Conservation (phyloP, 441 rosid species). For the Euphorbia celastroides region DNA sequence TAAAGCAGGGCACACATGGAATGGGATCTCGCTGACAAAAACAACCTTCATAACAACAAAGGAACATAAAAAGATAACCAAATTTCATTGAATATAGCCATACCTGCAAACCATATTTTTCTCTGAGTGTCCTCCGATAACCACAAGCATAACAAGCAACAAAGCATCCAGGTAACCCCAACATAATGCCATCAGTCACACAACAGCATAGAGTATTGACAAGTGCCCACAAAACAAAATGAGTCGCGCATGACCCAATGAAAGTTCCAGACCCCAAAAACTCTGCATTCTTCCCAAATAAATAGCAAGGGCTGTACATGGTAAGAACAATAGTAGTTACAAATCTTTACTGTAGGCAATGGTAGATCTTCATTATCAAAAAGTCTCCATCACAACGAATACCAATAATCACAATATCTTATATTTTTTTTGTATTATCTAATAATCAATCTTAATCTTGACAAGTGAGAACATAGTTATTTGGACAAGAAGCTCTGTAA, state of each 20-base stretch:
- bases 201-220: slow-evolving; percentile 69
- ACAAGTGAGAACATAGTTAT: neutral
- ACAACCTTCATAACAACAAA: neutral
- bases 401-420: too few species aligned
- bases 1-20: neutral
- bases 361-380: neutral
- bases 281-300: slow-evolving; percentile 88
- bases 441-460: too few species aligned
- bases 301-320: slow-evolving; percentile 60
- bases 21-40: neutral
- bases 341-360: slow-evolving; percentile 3
- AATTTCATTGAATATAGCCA: neutral
- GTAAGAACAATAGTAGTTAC: neutral
- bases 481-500: too few species aligned
- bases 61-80: neutral
- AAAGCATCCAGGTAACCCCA: slow-evolving; percentile 87
- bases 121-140: slow-evolving; percentile 67
- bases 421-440: too few species aligned
- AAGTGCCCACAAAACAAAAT: slow-evolving; percentile 66
- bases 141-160: slow-evolving; percentile 85
- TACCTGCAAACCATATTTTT: slow-evolving; percentile 74
- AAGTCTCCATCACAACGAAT: neutral
- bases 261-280: slow-evolving; percentile 82
- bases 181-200: slow-evolving; percentile 56
- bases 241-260: slow-evolving; percentile 70